These are phyloP conservation scores for Coemansia biformis DNA, from an alignment of 192 early-diverging fungal species.

Conservation along the genomic window DNA sequence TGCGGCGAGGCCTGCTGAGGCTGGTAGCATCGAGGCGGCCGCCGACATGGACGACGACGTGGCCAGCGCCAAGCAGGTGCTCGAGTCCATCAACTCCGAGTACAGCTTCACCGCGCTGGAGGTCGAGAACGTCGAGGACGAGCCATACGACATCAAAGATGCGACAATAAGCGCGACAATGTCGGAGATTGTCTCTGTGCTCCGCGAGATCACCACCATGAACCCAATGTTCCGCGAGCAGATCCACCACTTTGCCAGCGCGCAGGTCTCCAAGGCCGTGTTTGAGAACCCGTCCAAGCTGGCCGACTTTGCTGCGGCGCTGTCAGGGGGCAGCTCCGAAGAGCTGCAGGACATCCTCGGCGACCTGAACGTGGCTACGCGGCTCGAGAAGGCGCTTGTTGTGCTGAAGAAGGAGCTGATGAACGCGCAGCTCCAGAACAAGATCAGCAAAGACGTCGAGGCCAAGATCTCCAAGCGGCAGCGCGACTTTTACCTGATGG, in stretches of 20 bases:
- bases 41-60: background rate
- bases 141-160: slow-evolving; percentile 80
- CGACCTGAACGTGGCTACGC: slow-evolving; percentile 79
- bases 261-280: slow-evolving; percentile 89
- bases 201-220: slow-evolving; percentile 91
- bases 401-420: slow-evolving; percentile 97
- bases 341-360: slow-evolving; percentile 93
- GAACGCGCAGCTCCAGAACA: slow-evolving; percentile 95
- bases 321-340: slow-evolving; percentile 84
- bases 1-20: slow-evolving; percentile 1
- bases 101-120: slow-evolving; percentile 80
- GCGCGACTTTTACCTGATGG: slow-evolving; percentile 99
- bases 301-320: slow-evolving; percentile 96
- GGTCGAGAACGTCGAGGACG: slow-evolving; percentile 82
- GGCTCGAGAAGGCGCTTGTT: slow-evolving; percentile 85
- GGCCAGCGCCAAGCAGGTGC: slow-evolving; percentile 25
- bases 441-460: slow-evolving; percentile 97
- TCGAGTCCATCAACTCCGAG: slow-evolving; percentile 43
- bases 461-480: slow-evolving; percentile 95
- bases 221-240: slow-evolving; percentile 98
- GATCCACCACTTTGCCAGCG: slow-evolving; percentile 95
- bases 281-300: slow-evolving; percentile 92
- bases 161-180: slow-evolving; percentile 85
- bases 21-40: too few species aligned
- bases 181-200: slow-evolving; percentile 90